Conservation (phyloP, 345 rosid genomes). For the Chamaenerion angustifolium region DNA sequence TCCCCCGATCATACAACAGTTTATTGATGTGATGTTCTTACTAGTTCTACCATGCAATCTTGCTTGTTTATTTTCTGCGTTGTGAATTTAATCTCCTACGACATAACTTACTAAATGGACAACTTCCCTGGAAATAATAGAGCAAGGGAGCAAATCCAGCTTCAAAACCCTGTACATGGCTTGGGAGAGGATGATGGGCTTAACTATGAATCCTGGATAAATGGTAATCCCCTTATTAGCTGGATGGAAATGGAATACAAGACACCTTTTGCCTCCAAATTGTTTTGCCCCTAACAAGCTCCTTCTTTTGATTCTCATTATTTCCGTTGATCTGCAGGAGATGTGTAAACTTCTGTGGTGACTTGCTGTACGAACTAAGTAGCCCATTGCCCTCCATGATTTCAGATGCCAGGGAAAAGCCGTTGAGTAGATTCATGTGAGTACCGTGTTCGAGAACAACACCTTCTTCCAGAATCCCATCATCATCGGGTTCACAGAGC, state of each 20-base stretch:
- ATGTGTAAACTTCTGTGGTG: conserved; percentile 31
- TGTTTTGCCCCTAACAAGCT: conserved; percentile 52
- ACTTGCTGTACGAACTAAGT: conserved; percentile 17
- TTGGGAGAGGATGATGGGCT: no score
- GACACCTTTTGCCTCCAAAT: conserved; percentile 32
- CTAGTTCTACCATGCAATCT: no score
- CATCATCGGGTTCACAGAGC: conserved; percentile 41
- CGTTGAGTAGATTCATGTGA: conserved; percentile 14
- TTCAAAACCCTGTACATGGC: no score
- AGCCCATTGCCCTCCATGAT: conserved; percentile 31
- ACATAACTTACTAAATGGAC: no score
- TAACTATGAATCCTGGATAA: background rate
- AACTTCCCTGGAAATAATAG: no score
- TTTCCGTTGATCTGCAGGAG: conserved; percentile 28
- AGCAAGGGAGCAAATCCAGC: no score
- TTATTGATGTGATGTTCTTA: no score
- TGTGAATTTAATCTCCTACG: no score
- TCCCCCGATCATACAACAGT: no score
- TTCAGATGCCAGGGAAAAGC: conserved; percentile 27
- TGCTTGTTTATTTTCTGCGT: no score
- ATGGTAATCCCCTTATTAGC: background rate
- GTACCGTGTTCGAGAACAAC: conserved; percentile 6
- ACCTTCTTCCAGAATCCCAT: conserved; percentile 15
- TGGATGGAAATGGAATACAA: conserved; percentile 12
- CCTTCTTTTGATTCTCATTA: conserved; percentile 16